Evolutionary conservation across 148 eudicot genomes (phyloP), one percentile per base, ranked within the genome.

Genomic region (Dysphania ambrosioides): DNA sequence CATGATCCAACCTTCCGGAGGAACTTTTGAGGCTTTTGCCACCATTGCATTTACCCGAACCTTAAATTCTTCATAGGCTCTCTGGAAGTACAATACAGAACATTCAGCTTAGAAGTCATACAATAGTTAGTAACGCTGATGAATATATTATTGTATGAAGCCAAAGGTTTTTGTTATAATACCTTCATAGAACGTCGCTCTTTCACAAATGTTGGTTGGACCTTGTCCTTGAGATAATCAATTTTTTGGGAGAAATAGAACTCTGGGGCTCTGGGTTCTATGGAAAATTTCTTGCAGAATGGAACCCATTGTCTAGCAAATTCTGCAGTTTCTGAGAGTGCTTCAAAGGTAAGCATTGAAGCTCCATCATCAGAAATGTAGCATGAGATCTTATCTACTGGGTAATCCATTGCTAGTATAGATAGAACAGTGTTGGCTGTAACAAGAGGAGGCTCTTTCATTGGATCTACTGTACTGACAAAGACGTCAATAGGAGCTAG

Each of bases 1-100:
- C 99, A 95, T 95, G 80, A 95, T 95, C 99, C 99, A 95, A 9
- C 99, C 99, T 83, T 88, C 97, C 53, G 88, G 86, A 78, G 99
- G 99, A 72, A 83, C 89, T 82, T 95, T 95, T 23, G 68, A 24
- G 35, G 99, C 88, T 85, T 95, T 95, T 36, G 99, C 97, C 49
- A 95, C 99, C 47, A 92, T 84, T 19, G 97, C 93, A 79, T 95
- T 95, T 58, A 95, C 70, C 23, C 99, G 82, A 6, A 94, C 96
- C 83, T 94, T 94, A 35, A 94, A 94, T 84, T 94, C 98, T 85
- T 94, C 98, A 38, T 94, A 94, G 63, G 92, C 98, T 83, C 98
- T 94, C 97, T 94, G 95, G 61, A 84, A 58, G 42, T 53, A 77
- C 13, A 69, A 40, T 1, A 26, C 49, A 75, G 32, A 35, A 66